These are phyloP conservation scores for Sporothrix euskadiensis DNA, from an alignment of 2,329 filamentous ascomycete genomes.

Conservation along the genomic window DNA sequence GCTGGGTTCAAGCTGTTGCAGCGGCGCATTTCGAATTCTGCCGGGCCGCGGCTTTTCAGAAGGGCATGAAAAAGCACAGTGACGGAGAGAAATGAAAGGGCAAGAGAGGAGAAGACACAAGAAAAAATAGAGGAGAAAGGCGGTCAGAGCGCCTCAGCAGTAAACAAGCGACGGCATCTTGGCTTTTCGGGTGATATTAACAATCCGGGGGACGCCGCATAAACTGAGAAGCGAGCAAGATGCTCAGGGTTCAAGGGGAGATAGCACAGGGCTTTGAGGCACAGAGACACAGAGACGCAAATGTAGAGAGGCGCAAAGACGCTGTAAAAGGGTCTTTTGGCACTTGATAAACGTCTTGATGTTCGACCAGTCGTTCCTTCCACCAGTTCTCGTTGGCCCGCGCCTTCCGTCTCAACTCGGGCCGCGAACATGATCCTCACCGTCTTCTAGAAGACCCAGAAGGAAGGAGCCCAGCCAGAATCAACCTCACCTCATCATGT, in stretches of 20 bases:
- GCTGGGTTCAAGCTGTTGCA: not conserved
- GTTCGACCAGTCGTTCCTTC: constrained; percentile 18
- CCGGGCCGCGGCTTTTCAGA: not conserved
- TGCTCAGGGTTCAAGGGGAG: not conserved
- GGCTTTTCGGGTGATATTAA: not conserved
- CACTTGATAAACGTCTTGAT: not conserved
- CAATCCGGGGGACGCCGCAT: not conserved
- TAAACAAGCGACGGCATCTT: not conserved
- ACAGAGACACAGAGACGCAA: not conserved
- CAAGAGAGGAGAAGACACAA: not conserved
- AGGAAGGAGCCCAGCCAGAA: not conserved
- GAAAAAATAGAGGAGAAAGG: not conserved
- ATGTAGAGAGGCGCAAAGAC: not conserved
- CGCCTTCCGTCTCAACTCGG: not conserved
- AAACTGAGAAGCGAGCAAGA: constrained; percentile 12
- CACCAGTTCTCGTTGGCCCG: not conserved
- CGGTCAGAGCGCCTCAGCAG: constrained; percentile 10
- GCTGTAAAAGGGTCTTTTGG: not conserved
- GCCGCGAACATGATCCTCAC: not conserved
- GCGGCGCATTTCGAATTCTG: not conserved
- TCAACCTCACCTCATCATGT: not conserved
- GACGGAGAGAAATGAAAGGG: not conserved
- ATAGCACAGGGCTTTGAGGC: not conserved
- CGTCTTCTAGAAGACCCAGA: not conserved
- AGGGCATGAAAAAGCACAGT: not conserved